Evolutionary conservation across 2,329 filamentous ascomycete genomes (phyloP), one percentile per base, ranked within the genome.

Genomic region (Colletotrichum gigasporum): DNA sequence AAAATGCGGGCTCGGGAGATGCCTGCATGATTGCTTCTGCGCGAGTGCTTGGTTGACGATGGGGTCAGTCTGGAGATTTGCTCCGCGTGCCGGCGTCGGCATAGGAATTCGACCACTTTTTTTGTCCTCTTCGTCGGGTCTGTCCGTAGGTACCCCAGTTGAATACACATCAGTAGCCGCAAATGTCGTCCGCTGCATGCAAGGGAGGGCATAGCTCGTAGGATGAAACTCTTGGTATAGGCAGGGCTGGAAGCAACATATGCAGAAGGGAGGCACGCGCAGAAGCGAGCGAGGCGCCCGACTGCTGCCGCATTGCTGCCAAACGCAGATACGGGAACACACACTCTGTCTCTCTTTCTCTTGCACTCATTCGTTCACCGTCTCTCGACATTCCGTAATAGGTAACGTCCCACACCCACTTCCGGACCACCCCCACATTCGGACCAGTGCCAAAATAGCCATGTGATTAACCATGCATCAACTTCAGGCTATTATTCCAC

Each of bases 41-140:
- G 8, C 6, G 41, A 50, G n/a, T 63, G 44, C 52, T 50, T 51
- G n/a, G 52, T 57, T 22, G 28, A 5, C 9, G 14, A 42, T 57
- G 52, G 59, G 32, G 53, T 16, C 35, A 11, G 18, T 34, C 52
- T 62, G 44, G 35, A 50, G 42, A 62, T 56, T 62, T 63, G 44
- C 52, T 45, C 59, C 59, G 53, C 59, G 52, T 58, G 11, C 42
- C 35, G 44, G 44, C 59, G 44, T 57, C 44, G 42, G 59, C 35
- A 28, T 50, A 7, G 42, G n/a, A 34, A 24, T 35, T 16, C 47
- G 41, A 11, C 30, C 41, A 34, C 28, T 47, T 12, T 54, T 5
- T 18, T 30, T n/a, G n/a, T n/a, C n/a, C n/a, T n/a, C n/a, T n/a
- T n/a, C n/a, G 26, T 28, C 9, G 41, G 30, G 26, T 18, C 12